Percentiles rank a stretch among this genome's conserved stretches.
phyloP scores from a whole-genome alignment of 345 rosid species.

The Reutealis trisperma region DNA sequence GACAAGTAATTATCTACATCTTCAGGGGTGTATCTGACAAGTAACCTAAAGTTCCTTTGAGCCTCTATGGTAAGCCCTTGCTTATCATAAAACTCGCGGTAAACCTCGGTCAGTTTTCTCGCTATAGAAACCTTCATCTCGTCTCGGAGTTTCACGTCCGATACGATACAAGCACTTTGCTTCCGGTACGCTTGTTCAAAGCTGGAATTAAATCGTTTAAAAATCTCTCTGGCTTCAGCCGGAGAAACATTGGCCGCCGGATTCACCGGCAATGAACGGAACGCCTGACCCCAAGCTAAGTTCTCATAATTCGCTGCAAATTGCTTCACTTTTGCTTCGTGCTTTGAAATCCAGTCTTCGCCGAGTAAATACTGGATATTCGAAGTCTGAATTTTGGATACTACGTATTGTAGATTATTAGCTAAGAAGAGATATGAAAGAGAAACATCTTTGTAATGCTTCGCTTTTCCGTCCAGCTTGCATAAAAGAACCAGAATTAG shows the following conservation, averaged over 20 bases:
- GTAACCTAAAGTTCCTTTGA: background rate
- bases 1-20: constrained; percentile 37
- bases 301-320: constrained; percentile 30
- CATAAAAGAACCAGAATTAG: constrained; percentile 31
- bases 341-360: constrained; percentile 26
- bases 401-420: constrained; percentile 26
- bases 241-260: constrained; percentile 34
- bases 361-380: constrained; percentile 31
- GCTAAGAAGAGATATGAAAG: constrained; percentile 33
- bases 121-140: constrained; percentile 52
- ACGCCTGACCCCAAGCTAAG: constrained; percentile 32
- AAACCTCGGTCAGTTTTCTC: constrained; percentile 41
- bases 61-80: background rate
- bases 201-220: constrained; percentile 47
- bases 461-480: constrained; percentile 35
- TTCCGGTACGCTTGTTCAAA: constrained; percentile 59
- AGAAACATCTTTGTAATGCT: constrained; percentile 27
- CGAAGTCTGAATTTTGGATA: constrained; percentile 21
- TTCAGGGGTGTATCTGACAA: constrained; percentile 29
- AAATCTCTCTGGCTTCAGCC: constrained; percentile 40
- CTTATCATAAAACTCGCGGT: constrained; percentile 51
- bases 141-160: constrained; percentile 53
- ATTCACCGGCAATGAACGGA: constrained; percentile 45
- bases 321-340: constrained; percentile 26
- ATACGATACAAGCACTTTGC: constrained; percentile 46